Evolutionary conservation across 306 rosid species (phyloP).

Genomic region (Acacia melanoxylon): DNA sequence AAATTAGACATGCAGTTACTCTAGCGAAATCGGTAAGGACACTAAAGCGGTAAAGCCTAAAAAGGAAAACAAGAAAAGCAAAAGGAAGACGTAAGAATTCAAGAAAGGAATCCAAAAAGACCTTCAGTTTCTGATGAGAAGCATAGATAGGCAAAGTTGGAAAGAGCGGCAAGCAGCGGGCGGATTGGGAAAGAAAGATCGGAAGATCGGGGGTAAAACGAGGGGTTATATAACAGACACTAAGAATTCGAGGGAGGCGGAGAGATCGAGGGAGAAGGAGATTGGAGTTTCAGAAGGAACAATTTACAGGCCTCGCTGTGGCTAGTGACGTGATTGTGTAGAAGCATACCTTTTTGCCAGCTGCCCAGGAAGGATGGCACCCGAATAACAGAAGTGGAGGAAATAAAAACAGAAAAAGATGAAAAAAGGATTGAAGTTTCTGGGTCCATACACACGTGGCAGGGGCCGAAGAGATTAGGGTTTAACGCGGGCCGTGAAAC

Average conservation of each 20-base stretch:
- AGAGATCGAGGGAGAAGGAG: conserved; percentile 35
- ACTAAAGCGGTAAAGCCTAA: not conserved
- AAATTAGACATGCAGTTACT: not conserved
- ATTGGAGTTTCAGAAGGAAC: conserved; percentile 38
- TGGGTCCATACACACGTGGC: not conserved
- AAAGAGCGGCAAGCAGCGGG: conserved; percentile 5
- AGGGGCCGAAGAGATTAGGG: not conserved
- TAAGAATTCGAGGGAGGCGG: conserved; percentile 25
- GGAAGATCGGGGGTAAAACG: not conserved
- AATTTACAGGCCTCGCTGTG: too few relatives aligned
- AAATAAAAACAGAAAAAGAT: not conserved
- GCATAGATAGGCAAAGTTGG: not conserved
- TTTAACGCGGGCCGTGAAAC: not conserved
- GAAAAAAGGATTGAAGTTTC: not conserved
- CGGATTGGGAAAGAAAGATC: not conserved
- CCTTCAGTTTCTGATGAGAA: conserved; percentile 27
- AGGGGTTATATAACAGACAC: not conserved
- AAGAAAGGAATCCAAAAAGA: not conserved
- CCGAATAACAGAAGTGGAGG: not conserved
- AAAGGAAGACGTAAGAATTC: not conserved
- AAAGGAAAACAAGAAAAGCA: not conserved
- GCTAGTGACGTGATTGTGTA: not conserved
- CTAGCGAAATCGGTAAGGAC: not conserved
- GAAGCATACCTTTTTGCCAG: not conserved
- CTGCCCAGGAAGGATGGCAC: not conserved